Conservation (phyloP, 2,329 filamentous ascomycete species). For the Xylariaceae sp. region DNA sequence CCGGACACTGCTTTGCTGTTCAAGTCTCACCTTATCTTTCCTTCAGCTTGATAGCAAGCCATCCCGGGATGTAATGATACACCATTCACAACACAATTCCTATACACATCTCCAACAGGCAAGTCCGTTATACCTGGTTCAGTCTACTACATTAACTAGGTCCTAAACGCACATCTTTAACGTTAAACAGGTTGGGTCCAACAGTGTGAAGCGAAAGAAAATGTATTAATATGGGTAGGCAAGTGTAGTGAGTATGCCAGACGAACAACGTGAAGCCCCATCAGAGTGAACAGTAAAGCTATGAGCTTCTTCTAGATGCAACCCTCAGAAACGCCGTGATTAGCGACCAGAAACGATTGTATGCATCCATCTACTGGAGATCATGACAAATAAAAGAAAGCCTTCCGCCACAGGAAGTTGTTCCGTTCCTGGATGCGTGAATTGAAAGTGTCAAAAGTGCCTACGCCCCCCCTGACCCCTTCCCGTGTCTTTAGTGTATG, state of each 20-base stretch:
- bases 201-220: constrained; percentile 2
- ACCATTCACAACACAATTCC: no score
- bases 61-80: no score
- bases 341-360: neutral
- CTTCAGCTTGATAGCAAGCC: no score
- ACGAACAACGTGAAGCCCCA: neutral
- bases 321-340: constrained; percentile 12
- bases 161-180: no score
- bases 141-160: no score
- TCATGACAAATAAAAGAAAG: neutral
- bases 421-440: constrained; percentile 8
- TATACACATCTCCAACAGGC: no score
- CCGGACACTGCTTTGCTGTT: no score
- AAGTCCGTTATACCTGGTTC: no score
- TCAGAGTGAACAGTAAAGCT: neutral
- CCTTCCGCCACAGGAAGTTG: neutral
- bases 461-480: neutral
- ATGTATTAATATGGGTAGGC: constrained; percentile 13
- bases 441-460: constrained; percentile 7
- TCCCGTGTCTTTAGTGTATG: constrained; percentile 13
- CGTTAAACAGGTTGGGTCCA: no score
- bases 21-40: no score
- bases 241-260: constrained; percentile 3
- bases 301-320: constrained; percentile 10
- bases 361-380: neutral